A percentile compares a stretch with the other conserved stretches of the same genome.
Evolutionary conservation across 192 early-diverging fungal species (phyloP).

Genomic region (Mortierella antarctica): DNA sequence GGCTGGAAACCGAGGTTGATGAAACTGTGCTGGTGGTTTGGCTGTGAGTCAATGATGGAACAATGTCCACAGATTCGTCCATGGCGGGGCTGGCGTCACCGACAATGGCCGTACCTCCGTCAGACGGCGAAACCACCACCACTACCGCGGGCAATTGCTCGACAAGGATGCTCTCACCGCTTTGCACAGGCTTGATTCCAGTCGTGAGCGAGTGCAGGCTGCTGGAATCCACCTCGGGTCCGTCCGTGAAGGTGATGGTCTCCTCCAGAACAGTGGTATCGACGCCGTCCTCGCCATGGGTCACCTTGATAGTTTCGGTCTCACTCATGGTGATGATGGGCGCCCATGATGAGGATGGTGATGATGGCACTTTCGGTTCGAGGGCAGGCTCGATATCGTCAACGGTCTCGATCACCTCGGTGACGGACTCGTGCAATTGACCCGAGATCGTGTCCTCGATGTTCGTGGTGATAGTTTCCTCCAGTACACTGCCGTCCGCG

Average conservation of each 20-base stretch:
- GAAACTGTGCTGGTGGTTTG: neutral
- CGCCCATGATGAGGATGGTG: neutral
- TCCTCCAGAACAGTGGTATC: constrained; percentile 24
- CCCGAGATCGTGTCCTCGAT: constrained; percentile 21
- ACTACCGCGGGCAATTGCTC: constrained; percentile 17
- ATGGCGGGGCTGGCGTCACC: constrained; percentile 3
- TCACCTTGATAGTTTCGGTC: neutral
- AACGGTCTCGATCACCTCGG: constrained; percentile 19
- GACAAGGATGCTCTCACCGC: constrained; percentile 32
- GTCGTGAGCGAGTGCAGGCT: constrained; percentile 36
- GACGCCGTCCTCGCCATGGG: constrained; percentile 23
- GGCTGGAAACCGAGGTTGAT: neutral
- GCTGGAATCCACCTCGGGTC: constrained; percentile 23
- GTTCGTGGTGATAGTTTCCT: constrained; percentile 22
- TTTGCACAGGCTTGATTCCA: constrained; percentile 19
- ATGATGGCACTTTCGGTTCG: neutral
- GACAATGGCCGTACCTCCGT: neutral
- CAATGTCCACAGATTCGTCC: neutral
- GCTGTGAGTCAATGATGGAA: neutral
- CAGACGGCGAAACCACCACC: neutral
- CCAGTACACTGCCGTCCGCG: constrained; percentile 22
- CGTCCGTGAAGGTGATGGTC: constrained; percentile 17
- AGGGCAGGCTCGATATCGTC: constrained; percentile 16
- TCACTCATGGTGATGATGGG: constrained; percentile 12
- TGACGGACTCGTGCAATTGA: constrained; percentile 12